A percentile compares a stretch with the other conserved stretches of the same genome.
Conservation (phyloP, 768 basidiomycete genomes). For the Hortiboletus campestris region DNA sequence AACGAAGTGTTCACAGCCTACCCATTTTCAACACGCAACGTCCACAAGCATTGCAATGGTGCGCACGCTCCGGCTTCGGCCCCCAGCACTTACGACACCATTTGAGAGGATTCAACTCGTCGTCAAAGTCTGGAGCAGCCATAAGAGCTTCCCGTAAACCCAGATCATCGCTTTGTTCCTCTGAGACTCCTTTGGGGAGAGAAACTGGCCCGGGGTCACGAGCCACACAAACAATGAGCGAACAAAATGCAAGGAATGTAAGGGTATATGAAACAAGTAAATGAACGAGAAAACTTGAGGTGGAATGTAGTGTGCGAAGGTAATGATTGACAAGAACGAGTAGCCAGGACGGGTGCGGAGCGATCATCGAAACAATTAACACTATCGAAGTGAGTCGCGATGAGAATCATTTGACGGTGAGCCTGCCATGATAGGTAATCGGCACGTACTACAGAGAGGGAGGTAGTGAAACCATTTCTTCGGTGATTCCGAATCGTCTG, state of each 20-base stretch:
- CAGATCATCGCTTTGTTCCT: conserved; percentile 40
- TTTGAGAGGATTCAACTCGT: conserved; percentile 54
- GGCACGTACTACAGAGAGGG: conserved; percentile 51
- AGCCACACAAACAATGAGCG: conserved; percentile 67
- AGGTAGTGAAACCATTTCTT: conserved; percentile 58
- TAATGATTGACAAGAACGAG: conserved; percentile 68
- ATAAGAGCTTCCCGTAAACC: conserved; percentile 63
- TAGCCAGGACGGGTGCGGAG: conserved; percentile 74
- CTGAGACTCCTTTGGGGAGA: conserved; percentile 17
- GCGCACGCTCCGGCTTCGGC: conserved; percentile 76
- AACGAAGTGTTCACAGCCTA: conserved; percentile 32
- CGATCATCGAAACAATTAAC: conserved; percentile 55
- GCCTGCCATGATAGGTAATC: neutral
- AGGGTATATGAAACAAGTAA: conserved; percentile 60
- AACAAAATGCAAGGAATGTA: conserved; percentile 66
- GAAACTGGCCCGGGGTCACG: conserved; percentile 72
- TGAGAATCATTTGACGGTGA: neutral
- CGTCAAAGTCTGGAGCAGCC: conserved; percentile 45
- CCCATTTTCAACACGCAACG: conserved; percentile 87
- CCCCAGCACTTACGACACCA: conserved; percentile 82
- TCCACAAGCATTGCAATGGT: conserved; percentile 74
- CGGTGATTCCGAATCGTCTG: conserved; percentile 35
- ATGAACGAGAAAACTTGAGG: conserved; percentile 50
- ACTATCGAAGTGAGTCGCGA: conserved; percentile 29
- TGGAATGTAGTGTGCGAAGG: conserved; percentile 49